Evolutionary conservation across 257 asterid genomes (phyloP), one percentile per base, ranked within the genome.

Genomic region (Cinchona pubescens): DNA sequence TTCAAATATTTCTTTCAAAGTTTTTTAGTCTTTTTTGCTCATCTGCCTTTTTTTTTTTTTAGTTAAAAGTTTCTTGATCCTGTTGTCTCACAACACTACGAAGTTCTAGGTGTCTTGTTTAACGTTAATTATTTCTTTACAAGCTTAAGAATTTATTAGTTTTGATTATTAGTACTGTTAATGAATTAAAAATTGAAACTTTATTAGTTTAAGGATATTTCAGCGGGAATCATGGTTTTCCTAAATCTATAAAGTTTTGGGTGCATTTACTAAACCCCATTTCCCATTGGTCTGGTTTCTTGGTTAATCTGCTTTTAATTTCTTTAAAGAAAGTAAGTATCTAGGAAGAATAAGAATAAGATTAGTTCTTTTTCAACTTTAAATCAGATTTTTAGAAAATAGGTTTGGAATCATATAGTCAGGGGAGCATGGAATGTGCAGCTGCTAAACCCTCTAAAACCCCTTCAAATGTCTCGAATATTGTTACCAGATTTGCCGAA

Each of bases 391-490:
- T 76, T 78, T 80, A 79, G n/a, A 56, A 65, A 73, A 83, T 82
- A 87, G 88, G 83, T 27, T 70, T 88, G 73, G 88, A 81, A 51
- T 79, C 85, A 27, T 45, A 67, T 77, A 78, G 75, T 59, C 80
- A 76, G 78, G 85, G 82, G 27, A 80, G 82, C 27, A 80, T 84
- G 82, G 90, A 87, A 80, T 81, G 77, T 79, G 76, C 83, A 72
- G 85, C 84, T 72, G 83, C 81, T 72, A 89, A 87, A 85, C 85
- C 90, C 83, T 80, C 83, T 35, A 85, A 82, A 76, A 83, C 87
- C 72, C 72, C 87, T 74, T 76, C 87, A 14, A 88, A 87, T 85
- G 69, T 90, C 69, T 79, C 93, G 13, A 90, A 86, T 53, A 61
- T 79, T 40, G 90, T 83, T 60, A 78, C 88, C 29, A 87, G 77